phyloP scores from a whole-genome alignment of 306 rosid species.

The Potentilla sterilis region DNA sequence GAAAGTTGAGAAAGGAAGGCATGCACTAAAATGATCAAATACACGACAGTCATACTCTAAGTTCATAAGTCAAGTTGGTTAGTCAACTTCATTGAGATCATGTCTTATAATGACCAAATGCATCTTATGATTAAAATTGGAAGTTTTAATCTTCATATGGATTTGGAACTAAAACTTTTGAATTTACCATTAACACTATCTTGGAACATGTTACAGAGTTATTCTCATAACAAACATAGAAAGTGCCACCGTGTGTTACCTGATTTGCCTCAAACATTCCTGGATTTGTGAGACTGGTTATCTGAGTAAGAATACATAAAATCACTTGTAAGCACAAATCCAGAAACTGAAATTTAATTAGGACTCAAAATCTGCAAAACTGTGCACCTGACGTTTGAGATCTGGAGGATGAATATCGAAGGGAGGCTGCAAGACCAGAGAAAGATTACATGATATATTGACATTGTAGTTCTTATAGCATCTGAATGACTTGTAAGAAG shows the following conservation, averaged over 20 bases:
- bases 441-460: neutral
- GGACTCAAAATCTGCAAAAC: constrained; percentile 17
- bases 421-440: constrained; percentile 63
- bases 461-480: neutral
- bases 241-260: constrained; percentile 43
- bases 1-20: neutral
- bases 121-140: neutral
- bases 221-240: neutral
- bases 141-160: neutral
- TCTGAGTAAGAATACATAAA: constrained; percentile 42
- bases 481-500: neutral
- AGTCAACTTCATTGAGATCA: neutral
- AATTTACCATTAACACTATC: neutral
- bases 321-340: constrained; percentile 21
- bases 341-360: constrained; percentile 8
- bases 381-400: constrained; percentile 70
- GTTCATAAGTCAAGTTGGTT: neutral
- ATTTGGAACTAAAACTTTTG: neutral
- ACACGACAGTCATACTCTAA: neutral
- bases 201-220: neutral
- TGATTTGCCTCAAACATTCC: constrained; percentile 84
- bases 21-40: neutral
- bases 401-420: constrained; percentile 60
- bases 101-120: neutral
- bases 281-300: constrained; percentile 74